These are phyloP conservation scores for Euphrasia confusa DNA, from an alignment of 257 asterid genomes.

Conservation along the genomic window DNA sequence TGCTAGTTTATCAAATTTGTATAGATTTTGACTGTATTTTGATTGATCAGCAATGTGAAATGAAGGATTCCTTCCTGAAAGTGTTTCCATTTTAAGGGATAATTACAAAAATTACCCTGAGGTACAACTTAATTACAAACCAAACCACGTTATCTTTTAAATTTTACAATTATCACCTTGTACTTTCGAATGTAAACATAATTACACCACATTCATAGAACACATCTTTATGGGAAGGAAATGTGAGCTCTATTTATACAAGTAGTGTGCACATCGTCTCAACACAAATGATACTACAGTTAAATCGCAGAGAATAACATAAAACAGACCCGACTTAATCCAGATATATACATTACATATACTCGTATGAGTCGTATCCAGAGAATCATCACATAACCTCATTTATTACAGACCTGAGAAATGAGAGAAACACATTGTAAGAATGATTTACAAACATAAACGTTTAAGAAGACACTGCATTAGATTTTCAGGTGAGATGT, in stretches of 20 bases:
- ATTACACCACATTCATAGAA: too few relatives aligned
- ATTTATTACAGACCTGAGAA: slow-evolving; percentile 24
- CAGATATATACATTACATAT: slow-evolving; percentile 27
- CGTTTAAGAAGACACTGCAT: neutral
- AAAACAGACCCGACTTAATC: slow-evolving; percentile 11
- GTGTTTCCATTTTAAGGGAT: neutral
- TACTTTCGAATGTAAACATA: neutral
- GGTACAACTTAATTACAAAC: neutral
- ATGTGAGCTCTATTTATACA: slow-evolving; percentile 16
- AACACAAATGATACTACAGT: slow-evolving; percentile 19
- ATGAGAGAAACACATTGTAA: neutral
- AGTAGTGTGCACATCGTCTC: neutral
- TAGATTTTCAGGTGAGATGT: neutral
- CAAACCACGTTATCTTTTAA: neutral
- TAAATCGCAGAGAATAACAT: slow-evolving; percentile 2
- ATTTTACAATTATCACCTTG: too few relatives aligned
- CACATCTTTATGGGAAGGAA: neutral
- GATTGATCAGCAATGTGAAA: slow-evolving; percentile 7
- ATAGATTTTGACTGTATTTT: slow-evolving; percentile 13
- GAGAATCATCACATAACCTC: slow-evolving; percentile 11
- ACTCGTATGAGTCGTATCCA: slow-evolving; percentile 15
- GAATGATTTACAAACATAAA: neutral
- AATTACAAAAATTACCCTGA: neutral
- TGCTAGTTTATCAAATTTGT: slow-evolving; percentile 20
- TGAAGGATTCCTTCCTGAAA: neutral